phyloP scores from a whole-genome alignment of 176 grass and related monocot species.

The Puya raimondii region DNA sequence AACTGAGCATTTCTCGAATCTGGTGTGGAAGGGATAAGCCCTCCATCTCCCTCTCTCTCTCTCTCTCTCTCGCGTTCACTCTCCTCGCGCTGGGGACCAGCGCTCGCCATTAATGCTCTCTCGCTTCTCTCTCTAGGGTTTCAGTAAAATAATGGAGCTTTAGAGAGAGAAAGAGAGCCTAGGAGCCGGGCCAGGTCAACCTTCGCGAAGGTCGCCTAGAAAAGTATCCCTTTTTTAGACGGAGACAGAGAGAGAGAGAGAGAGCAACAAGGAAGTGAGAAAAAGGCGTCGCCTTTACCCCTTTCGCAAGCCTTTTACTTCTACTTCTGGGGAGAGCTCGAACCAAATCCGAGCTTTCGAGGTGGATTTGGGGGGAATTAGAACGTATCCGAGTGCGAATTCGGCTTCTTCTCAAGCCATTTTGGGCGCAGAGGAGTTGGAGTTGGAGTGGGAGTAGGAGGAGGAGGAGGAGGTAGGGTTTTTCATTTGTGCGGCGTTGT shows the following conservation, averaged over 20 bases:
- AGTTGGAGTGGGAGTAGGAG: not conserved
- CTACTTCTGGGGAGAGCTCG: not conserved
- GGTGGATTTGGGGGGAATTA: not conserved
- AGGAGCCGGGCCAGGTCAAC: not conserved
- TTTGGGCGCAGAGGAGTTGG: not conserved
- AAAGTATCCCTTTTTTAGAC: not conserved
- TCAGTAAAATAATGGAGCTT: not conserved
- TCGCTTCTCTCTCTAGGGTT: not conserved
- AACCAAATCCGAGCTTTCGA: not conserved
- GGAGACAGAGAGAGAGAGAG: not conserved
- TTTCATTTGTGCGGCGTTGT: not conserved
- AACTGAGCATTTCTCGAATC: not conserved
- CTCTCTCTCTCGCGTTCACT: not conserved
- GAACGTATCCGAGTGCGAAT: too few species aligned
- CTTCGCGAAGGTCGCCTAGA: not conserved
- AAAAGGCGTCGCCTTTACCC: slow-evolving; percentile 1
- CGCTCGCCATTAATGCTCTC: not conserved
- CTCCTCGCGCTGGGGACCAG: not conserved
- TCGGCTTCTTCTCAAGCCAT: too few species aligned
- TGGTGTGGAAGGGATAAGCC: not conserved
- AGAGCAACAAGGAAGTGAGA: not conserved
- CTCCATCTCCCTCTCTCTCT: not conserved
- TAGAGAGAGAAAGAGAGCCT: not conserved
- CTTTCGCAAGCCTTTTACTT: not conserved
- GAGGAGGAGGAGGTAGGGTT: not conserved